These are phyloP conservation scores for Neoboletus subvelutipes DNA, from an alignment of 768 basidiomycete species.

Conservation along the genomic window DNA sequence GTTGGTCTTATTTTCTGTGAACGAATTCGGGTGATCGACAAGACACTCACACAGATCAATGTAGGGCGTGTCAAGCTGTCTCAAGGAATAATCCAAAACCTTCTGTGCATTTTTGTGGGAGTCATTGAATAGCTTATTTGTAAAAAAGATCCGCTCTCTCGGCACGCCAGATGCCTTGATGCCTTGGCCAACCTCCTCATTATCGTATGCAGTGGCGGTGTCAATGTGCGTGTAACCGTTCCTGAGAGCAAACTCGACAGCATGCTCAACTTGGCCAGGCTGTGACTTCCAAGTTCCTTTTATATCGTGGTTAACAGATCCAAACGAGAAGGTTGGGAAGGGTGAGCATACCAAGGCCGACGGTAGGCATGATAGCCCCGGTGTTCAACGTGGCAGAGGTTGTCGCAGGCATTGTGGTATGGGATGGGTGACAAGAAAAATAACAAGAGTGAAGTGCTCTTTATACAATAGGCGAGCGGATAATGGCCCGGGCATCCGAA, in stretches of 20 bases:
- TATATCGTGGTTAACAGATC: not conserved
- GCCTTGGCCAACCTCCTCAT: not conserved
- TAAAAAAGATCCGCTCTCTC: constrained; percentile 29
- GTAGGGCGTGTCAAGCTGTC: constrained; percentile 52
- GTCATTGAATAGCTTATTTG: constrained; percentile 63
- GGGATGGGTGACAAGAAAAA: not conserved
- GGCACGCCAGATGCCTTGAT: not conserved
- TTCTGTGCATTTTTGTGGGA: constrained; percentile 57
- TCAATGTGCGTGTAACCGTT: not conserved
- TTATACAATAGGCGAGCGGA: not conserved
- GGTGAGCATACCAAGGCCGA: constrained; percentile 53
- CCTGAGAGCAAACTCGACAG: not conserved
- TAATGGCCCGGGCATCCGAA: not conserved
- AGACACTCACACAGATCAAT: constrained; percentile 66
- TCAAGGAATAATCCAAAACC: constrained; percentile 63
- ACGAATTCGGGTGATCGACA: not conserved
- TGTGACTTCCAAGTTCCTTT: constrained; percentile 72
- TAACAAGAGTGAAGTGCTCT: not conserved
- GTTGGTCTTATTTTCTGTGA: constrained; percentile 50
- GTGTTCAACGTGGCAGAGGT: constrained; percentile 65
- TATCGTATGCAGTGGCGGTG: not conserved
- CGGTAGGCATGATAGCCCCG: constrained; percentile 49
- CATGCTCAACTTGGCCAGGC: constrained; percentile 36
- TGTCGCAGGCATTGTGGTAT: constrained; percentile 41
- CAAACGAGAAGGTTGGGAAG: not conserved